A percentile compares a stretch with the other conserved stretches of the same genome.
Conservation (phyloP, 192 early-diverging fungal genomes). For the Gigaspora rosea region DNA sequence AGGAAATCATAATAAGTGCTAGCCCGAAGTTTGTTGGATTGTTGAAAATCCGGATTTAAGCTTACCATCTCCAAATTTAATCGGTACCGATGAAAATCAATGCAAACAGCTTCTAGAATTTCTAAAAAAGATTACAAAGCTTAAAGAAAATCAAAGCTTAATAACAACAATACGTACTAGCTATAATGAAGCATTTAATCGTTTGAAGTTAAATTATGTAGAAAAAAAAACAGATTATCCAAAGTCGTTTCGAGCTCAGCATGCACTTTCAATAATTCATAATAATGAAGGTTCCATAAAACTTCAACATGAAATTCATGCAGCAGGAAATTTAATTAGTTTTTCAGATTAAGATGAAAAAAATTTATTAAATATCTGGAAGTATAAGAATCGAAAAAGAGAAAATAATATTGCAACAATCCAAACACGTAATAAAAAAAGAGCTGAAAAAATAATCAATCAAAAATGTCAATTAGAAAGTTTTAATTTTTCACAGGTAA, state of each 20-base stretch:
- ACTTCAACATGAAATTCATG: not conserved
- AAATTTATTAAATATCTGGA: not conserved
- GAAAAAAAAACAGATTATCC: conserved; percentile 6
- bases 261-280: conserved; percentile 7
- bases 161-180: conserved; percentile 1
- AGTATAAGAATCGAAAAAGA: not conserved
- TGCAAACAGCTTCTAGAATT: not conserved
- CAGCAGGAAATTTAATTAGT: not conserved
- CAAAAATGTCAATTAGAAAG: no score
- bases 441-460: not conserved
- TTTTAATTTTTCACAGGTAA: no score
- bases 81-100: not conserved
- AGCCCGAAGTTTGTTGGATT: not conserved
- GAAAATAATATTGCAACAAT: not conserved
- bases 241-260: not conserved
- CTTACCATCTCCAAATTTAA: not conserved
- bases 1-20: not conserved
- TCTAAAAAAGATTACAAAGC: conserved; percentile 13
- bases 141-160: conserved; percentile 17
- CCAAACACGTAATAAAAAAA: not conserved
- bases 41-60: not conserved
- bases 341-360: not conserved
- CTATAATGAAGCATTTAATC: conserved; percentile 16
- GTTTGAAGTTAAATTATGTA: conserved; percentile 11
- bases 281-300: conserved; percentile 1